Evolutionary conservation across 1,284 basidiomycete species (phyloP).

Genomic region (Hortiboletus rubellus): DNA sequence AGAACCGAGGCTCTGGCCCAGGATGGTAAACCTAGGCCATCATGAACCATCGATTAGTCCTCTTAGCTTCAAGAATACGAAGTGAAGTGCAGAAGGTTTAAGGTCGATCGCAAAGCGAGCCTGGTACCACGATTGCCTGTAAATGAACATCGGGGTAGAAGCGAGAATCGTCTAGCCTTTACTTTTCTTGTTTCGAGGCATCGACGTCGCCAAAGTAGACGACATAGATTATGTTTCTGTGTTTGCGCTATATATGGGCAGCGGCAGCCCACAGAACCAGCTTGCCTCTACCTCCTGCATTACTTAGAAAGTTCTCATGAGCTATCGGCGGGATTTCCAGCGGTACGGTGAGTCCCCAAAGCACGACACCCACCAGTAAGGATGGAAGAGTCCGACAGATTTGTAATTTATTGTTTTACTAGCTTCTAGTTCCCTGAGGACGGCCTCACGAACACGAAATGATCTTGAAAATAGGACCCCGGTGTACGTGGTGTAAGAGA

Average conservation of each 20-base stretch:
- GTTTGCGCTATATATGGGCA: slow-evolving; percentile 71
- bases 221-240: slow-evolving; percentile 71
- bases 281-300: slow-evolving; percentile 97
- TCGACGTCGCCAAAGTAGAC: slow-evolving; percentile 91
- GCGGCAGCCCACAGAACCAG: slow-evolving; percentile 95
- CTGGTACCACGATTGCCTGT: slow-evolving; percentile 41
- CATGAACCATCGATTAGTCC: slow-evolving; percentile 77
- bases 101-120: slow-evolving; percentile 83
- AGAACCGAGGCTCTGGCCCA: slow-evolving; percentile 90
- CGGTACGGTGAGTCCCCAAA: slow-evolving; percentile 1
- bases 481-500: slow-evolving; percentile 31
- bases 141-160: not conserved
- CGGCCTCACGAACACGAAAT: slow-evolving; percentile 15
- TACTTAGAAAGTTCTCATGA: slow-evolving; percentile 54
- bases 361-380: slow-evolving; percentile 75
- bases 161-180: slow-evolving; percentile 51
- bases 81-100: slow-evolving; percentile 63
- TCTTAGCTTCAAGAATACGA: slow-evolving; percentile 76
- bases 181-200: slow-evolving; percentile 83
- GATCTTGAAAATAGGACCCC: slow-evolving; percentile 24
- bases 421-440: slow-evolving; percentile 22
- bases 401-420: slow-evolving; percentile 30
- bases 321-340: slow-evolving; percentile 38
- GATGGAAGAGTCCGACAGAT: slow-evolving; percentile 90
- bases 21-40: slow-evolving; percentile 88